A percentile compares a stretch with the other conserved stretches of the same genome.
Evolutionary conservation across 1,284 basidiomycete genomes (phyloP).

Genomic region (Austroboletus olivaceoglutinosus): DNA sequence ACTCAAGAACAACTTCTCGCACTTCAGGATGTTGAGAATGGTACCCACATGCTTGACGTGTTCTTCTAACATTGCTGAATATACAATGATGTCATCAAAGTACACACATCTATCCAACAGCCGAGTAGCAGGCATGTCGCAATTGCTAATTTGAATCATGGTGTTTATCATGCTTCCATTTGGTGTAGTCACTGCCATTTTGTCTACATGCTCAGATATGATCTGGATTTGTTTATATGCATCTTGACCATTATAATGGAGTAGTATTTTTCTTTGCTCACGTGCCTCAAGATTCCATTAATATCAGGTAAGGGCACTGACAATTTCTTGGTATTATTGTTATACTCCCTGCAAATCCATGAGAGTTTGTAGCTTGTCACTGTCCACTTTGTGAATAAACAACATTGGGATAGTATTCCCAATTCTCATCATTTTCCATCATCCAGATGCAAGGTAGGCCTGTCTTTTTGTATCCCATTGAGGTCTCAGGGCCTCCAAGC

Average conservation of each 20-base stretch:
- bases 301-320: constrained; percentile 34
- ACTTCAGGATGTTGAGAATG: constrained; percentile 29
- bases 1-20: constrained; percentile 31
- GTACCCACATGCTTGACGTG: constrained; percentile 32
- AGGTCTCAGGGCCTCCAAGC: constrained; percentile 28
- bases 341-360: constrained; percentile 25
- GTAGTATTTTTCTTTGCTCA: constrained; percentile 19
- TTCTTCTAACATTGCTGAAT: constrained; percentile 33
- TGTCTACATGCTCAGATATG: constrained; percentile 30
- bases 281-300: constrained; percentile 25
- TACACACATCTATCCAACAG: constrained; percentile 25
- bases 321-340: constrained; percentile 38
- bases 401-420: constrained; percentile 38
- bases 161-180: constrained; percentile 37
- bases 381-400: constrained; percentile 27
- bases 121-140: constrained; percentile 29
- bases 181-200: constrained; percentile 25
- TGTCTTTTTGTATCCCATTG: constrained; percentile 32
- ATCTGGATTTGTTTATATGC: constrained; percentile 39
- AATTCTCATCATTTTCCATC: constrained; percentile 30
- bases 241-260: constrained; percentile 34
- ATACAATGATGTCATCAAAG: constrained; percentile 38
- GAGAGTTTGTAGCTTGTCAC: constrained; percentile 16
- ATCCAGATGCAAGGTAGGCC: constrained; percentile 26
- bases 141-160: constrained; percentile 35